A percentile compares a stretch with the other conserved stretches of the same genome.
phyloP scores from a whole-genome alignment of 169 alveolate species.

The Perkinsus olseni region DNA sequence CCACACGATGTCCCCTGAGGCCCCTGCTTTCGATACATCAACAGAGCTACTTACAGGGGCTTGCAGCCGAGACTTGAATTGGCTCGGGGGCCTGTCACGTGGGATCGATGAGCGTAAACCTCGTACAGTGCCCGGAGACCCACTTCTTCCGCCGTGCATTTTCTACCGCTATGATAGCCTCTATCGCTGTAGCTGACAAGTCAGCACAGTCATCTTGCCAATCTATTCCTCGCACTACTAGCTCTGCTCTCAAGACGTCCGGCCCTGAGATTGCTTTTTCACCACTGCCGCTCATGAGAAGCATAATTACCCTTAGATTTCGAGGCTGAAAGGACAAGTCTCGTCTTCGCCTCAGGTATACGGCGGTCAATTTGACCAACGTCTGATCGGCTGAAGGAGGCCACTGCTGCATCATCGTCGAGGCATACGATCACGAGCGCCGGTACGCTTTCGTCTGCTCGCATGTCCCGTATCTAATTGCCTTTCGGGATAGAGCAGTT shows the following conservation, averaged over 20 bases:
- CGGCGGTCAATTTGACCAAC: neutral
- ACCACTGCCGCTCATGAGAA: neutral
- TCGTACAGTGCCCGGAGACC: neutral
- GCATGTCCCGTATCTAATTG: neutral
- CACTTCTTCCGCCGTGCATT: neutral
- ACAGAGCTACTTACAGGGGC: neutral
- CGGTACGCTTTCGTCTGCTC: neutral
- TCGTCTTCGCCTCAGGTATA: neutral
- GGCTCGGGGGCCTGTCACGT: neutral
- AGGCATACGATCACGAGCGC: neutral
- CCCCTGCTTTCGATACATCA: neutral
- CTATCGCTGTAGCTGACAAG: neutral
- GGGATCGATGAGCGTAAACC: neutral
- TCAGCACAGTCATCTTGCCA: neutral
- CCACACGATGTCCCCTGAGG: neutral
- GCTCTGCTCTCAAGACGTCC: neutral
- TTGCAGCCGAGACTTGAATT: neutral
- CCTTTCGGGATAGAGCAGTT: neutral
- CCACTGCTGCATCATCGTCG: neutral
- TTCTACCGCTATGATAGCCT: neutral
- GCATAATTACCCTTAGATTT: neutral
- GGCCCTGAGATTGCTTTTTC: neutral
- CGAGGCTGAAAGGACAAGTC: neutral
- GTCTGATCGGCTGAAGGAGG: neutral
- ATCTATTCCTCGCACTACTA: neutral